Base-by-base conservation (phyloP, 805 yeast genomes). In the Yueomyces sinensis region DNA sequence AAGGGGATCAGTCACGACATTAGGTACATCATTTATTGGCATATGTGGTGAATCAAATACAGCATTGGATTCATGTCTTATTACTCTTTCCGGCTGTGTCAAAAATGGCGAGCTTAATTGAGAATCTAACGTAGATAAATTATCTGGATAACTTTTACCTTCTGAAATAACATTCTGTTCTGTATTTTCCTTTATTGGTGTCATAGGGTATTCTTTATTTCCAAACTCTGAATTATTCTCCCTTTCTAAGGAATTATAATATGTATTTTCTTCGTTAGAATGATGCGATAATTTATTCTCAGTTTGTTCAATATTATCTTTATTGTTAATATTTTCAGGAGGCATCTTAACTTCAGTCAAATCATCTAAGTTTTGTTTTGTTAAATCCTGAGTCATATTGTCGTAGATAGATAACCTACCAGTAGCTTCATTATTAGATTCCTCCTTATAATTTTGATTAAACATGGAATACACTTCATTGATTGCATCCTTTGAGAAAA, bases 391-490 rank as follows among this genome's bases (percentile, higher is more conserved):
- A 1, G 68, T 62, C 30, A 47, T 48, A 35, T 54, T 55, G 19
- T 56, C 58, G 31, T 41, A 49, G 13, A 47, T 31, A 2, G 47
- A 37, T 35, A 49, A 54, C 33, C 37, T 49, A 31, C 43, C 43
- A 9, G 48, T 47, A 14, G 52, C 49, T 27, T 46, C 52, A 23
- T 44, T 46, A 24, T 46, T 51, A 16, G 47, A 44, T n/a, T 44
- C 50, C 16, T 43, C 48, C 5, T 47, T 36, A 28, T 46, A 39
- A 29, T 47, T 38, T 33, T 68, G 72, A 47, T 78, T 82, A 51
- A 83, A 81, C 84, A 84, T 81, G 13, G 72, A 68, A 41, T 70
- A 62, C 0, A 84, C 76, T 44, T 83, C 95, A 36, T 73, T 70
- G 37, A 74, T 69, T 2, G 94, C 89, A 46, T 75, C 73, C 33